Evolutionary conservation across 1,284 basidiomycete species (phyloP).

Genomic region (Trichosporon sp.): DNA sequence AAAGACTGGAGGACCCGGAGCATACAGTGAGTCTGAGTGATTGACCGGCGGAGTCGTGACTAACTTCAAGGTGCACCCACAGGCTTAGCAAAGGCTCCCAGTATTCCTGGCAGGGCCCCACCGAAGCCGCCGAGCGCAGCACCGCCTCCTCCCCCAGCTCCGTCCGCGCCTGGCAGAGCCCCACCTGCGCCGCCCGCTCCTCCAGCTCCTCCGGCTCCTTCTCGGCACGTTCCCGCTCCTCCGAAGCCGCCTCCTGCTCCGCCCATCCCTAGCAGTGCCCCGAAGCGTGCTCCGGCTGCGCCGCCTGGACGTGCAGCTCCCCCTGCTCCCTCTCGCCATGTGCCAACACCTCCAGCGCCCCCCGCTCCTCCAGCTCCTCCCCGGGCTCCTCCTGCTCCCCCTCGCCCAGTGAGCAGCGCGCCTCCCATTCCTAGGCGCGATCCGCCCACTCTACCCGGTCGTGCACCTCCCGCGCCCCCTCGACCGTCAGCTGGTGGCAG

Average conservation of each 20-base stretch:
- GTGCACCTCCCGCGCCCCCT: constrained; percentile 34
- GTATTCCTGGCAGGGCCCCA: constrained; percentile 11
- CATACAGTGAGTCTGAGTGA: constrained; percentile 24
- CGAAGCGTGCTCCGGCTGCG: constrained; percentile 20
- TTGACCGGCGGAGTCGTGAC: background rate
- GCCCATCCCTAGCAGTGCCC: constrained; percentile 12
- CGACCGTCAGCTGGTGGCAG: constrained; percentile 41
- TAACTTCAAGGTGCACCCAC: background rate
- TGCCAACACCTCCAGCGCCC: constrained; percentile 51
- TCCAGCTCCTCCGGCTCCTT: constrained; percentile 8
- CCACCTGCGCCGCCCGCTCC: constrained; percentile 21
- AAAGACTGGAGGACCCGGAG: constrained; percentile 61
- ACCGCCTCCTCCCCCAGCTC: constrained; percentile 17
- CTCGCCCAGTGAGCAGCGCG: constrained; percentile 53
- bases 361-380: constrained; percentile 33
- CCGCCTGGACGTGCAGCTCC: constrained; percentile 16
- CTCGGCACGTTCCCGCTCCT: constrained; percentile 49
- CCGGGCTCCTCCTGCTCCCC: constrained; percentile 49
- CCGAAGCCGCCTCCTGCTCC: constrained; percentile 57
- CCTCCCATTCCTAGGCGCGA: constrained; percentile 53
- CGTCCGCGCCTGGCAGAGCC: constrained; percentile 12
- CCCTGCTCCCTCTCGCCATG: constrained; percentile 1
- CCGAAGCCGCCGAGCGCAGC: constrained; percentile 15
- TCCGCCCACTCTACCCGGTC: constrained; percentile 62
- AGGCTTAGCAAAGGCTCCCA: background rate